Percentiles rank a stretch among this genome's conserved stretches.
These are phyloP conservation scores for Grosmannia clavigera DNA, from an alignment of 2,329 filamentous ascomycete genomes.

Conservation along the genomic window DNA sequence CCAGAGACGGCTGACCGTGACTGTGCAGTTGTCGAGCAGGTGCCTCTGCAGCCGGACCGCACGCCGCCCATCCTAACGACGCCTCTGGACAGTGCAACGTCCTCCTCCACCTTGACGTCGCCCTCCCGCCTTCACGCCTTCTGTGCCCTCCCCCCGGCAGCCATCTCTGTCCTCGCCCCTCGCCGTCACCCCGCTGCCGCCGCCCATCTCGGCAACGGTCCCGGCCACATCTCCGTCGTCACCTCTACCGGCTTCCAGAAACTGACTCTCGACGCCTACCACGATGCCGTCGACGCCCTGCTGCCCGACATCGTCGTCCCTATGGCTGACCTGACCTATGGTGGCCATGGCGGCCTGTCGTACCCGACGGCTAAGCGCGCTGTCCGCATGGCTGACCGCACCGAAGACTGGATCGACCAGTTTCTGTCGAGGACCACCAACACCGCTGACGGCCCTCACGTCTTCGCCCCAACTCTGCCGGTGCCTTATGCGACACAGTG, in stretches of 20 bases:
- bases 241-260: conserved; percentile 78
- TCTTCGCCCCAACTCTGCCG: conserved; percentile 61
- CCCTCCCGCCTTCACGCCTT: conserved; percentile 57
- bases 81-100: neutral
- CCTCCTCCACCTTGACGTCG: neutral
- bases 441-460: conserved; percentile 15
- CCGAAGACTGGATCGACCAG: conserved; percentile 66
- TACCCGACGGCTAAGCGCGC: conserved; percentile 54
- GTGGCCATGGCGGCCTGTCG: conserved; percentile 1
- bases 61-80: conserved; percentile 8
- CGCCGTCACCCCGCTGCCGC: conserved; percentile 65
- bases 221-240: conserved; percentile 60
- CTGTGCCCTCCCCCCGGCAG: conserved; percentile 54
- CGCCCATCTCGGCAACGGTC: conserved; percentile 58
- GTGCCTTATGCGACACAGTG: conserved; percentile 63
- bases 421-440: conserved; percentile 38
- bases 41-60: conserved; percentile 4
- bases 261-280: conserved; percentile 58
- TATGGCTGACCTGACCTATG: conserved; percentile 54
- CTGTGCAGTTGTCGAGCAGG: conserved; percentile 7
- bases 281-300: conserved; percentile 48
- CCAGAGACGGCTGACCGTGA: neutral
- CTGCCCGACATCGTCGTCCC: conserved; percentile 71
- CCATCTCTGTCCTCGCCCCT: conserved; percentile 61
- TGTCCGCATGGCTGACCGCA: conserved; percentile 74